Percentiles rank a stretch among this genome's conserved stretches.
These are phyloP conservation scores for Hypomontagnella monticulosa DNA, from an alignment of 495 filamentous ascomycete genomes.

Conservation along the genomic window DNA sequence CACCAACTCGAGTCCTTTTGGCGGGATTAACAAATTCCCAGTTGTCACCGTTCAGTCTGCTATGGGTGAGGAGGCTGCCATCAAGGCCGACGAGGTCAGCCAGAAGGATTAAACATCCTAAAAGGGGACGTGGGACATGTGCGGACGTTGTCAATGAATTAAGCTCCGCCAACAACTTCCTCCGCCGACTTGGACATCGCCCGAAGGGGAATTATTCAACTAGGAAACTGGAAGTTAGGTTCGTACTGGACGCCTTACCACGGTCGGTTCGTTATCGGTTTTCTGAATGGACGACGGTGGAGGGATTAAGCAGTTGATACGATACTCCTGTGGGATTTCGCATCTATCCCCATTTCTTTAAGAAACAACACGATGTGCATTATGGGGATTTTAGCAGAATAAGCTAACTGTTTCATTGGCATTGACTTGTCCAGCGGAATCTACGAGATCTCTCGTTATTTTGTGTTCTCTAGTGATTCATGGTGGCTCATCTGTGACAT, in stretches of 20 bases:
- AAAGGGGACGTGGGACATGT: slow-evolving; percentile 21
- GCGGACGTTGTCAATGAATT: slow-evolving; percentile 26
- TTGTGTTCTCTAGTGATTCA: neutral
- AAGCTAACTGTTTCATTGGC: slow-evolving; percentile 28
- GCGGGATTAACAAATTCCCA: slow-evolving; percentile 51
- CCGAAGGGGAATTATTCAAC: slow-evolving; percentile 24
- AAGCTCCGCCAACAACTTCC: slow-evolving; percentile 5
- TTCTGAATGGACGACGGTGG: slow-evolving; percentile 25
- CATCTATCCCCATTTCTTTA: slow-evolving; percentile 30
- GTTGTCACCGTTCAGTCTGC: slow-evolving; percentile 90
- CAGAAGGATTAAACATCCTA: slow-evolving; percentile 37
- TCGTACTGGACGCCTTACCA: slow-evolving; percentile 22
- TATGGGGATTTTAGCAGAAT: slow-evolving; percentile 29
- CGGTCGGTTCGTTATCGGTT: slow-evolving; percentile 17
- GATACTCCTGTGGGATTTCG: slow-evolving; percentile 28
- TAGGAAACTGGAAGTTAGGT: slow-evolving; percentile 32
- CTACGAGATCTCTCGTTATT: slow-evolving; percentile 28
- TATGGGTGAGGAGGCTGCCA: slow-evolving; percentile 93
- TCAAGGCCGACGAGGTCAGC: slow-evolving; percentile 85
- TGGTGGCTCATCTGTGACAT: neutral
- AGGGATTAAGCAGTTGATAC: slow-evolving; percentile 24
- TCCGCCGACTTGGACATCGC: slow-evolving; percentile 35
- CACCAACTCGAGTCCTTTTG: neutral
- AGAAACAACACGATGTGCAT: slow-evolving; percentile 33
- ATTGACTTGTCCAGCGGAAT: slow-evolving; percentile 38